Conservation (phyloP, 352 stramenopile species). For the Phytophthora sp. region DNA sequence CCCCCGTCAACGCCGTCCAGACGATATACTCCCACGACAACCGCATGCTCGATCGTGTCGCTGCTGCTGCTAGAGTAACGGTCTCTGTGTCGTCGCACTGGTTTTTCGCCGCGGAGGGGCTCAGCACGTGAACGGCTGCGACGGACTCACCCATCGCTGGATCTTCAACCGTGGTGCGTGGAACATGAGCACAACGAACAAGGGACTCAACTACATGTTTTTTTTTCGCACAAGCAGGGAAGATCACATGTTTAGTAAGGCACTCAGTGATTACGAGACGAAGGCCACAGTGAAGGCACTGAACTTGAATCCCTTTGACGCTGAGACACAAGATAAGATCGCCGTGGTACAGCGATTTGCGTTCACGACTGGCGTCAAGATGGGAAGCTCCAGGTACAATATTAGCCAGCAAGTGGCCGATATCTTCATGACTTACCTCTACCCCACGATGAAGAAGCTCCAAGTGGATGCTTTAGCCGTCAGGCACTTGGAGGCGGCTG, state of each 20-base stretch:
- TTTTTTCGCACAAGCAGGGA: constrained; percentile 18
- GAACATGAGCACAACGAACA: constrained; percentile 32
- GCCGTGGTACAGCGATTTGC: not conserved
- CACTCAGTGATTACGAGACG: constrained; percentile 8
- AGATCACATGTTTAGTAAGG: constrained; percentile 16
- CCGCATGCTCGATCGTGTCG: constrained; percentile 23
- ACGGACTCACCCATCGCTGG: not conserved
- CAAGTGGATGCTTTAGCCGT: no score
- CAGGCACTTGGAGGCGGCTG: not conserved
- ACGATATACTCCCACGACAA: constrained; percentile 31
- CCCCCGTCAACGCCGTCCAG: not conserved
- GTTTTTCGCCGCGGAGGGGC: constrained; percentile 21
- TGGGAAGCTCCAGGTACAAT: constrained; percentile 1
- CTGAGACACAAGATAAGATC: not conserved
- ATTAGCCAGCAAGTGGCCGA: not conserved
- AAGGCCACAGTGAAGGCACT: not conserved
- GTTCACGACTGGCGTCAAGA: not conserved
- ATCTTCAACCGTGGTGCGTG: constrained; percentile 17
- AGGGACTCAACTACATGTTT: constrained; percentile 16
- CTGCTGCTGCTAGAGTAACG: constrained; percentile 19
- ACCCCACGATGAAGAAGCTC: constrained; percentile 2
- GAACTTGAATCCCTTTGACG: not conserved
- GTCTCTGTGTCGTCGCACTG: constrained; percentile 29
- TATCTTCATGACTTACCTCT: constrained; percentile 4
- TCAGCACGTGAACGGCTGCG: constrained; percentile 16